Base-by-base conservation (phyloP, 805 yeast genomes). In the Wickerhamiella allomyrinae region DNA sequence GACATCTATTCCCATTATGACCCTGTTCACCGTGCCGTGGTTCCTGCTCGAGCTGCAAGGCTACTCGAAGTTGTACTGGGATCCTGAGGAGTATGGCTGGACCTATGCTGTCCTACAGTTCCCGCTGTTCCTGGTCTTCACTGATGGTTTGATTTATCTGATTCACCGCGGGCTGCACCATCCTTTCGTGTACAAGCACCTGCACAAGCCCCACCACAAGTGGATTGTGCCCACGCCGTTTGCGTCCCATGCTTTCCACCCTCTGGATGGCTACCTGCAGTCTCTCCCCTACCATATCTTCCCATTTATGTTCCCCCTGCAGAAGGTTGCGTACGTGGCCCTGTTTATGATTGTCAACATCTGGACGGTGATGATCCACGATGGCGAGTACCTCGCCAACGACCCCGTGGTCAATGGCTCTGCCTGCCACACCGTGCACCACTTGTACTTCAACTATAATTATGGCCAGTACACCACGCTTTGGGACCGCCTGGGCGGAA, bases 331-430 rank as follows among this genome's bases (percentile, higher is more conserved):
- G 19, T 91, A 89, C 61, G 70, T 91, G 57, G 52, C 75, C 14
- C 67, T 91, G 49, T 91, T 91, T 68, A 77, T 89, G 0, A 79
- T 86, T 63, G 95, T 91, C 50, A 89, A 91, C 65, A 79, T 89
- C 61, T 91, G 98, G 98, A 84, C 98, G 11, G 94, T 91, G 34
- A 81, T 89, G 91, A 91, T 91, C 58, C 98, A 91, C 63, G 98
- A 91, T 58, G 98, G 98, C 50, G 91, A 87, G 60, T 91, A 86
- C 62, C 62, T 89, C 69, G 81, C 95, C 35, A 81, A 84, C 61
- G 94, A 86, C 60, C 95, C 96, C 6, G 73, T 85, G 45, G 80
- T 91, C 51, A 91, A 91, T 63, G 98, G 98, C 55, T 87, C 97
- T 14, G 98, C 98, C 5, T 89, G 97, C 63, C 98, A 91, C 67